A percentile compares a stretch with the other conserved stretches of the same genome.
These are phyloP conservation scores for Leccinellum rugosiceps DNA, from an alignment of 768 basidiomycete species.

Conservation along the genomic window DNA sequence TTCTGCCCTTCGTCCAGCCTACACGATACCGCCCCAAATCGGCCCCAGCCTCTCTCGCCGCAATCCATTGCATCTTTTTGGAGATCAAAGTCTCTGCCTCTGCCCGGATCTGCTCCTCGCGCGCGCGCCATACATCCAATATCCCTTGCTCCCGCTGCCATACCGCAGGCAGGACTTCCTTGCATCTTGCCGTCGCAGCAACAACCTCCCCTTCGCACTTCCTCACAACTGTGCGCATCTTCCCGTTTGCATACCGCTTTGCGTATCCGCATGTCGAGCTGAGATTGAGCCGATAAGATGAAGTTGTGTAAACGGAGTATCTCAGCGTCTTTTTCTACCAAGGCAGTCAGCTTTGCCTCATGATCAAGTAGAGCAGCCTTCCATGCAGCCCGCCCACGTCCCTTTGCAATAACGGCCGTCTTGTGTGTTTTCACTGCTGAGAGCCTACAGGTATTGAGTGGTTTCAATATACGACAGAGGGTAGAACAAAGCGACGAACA, in stretches of 20 bases:
- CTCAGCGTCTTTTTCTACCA: constrained; percentile 59
- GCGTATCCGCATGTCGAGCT: constrained; percentile 46
- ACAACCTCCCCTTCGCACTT: constrained; percentile 71
- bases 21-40: constrained; percentile 51
- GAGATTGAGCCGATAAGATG: constrained; percentile 38
- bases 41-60: constrained; percentile 51
- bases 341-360: constrained; percentile 47
- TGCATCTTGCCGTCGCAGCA: constrained; percentile 57
- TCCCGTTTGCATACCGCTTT: constrained; percentile 62
- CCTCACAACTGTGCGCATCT: constrained; percentile 60
- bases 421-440: constrained; percentile 63
- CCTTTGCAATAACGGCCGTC: constrained; percentile 49
- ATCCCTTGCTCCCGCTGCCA: constrained; percentile 61
- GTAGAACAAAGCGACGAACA: constrained; percentile 41
- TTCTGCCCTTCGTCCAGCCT: constrained; percentile 43
- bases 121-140: constrained; percentile 51
- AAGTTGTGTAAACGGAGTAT: constrained; percentile 47
- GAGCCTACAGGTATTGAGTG: constrained; percentile 41
- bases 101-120: constrained; percentile 48
- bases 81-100: constrained; percentile 46
- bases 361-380: constrained; percentile 54
- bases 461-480: neutral
- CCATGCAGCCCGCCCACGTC: constrained; percentile 59
- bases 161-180: constrained; percentile 71
- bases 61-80: constrained; percentile 45